Conservation (phyloP, 176 grass and related monocot species). For the Musa troglodytarum region DNA sequence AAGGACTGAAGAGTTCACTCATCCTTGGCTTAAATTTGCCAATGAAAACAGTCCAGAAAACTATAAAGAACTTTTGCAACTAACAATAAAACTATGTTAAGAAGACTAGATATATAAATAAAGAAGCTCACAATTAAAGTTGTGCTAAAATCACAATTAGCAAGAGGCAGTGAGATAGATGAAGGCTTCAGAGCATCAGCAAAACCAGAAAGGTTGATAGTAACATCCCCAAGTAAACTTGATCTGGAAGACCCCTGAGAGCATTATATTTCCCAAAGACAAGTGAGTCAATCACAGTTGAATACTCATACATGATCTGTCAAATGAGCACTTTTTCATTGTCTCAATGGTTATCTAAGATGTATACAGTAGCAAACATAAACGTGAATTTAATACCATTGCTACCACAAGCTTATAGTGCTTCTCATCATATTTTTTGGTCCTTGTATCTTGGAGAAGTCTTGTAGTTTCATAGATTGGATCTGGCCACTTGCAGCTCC, state of each 20-base stretch:
- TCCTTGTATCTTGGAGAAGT: constrained; percentile 80
- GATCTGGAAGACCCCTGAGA: constrained; percentile 84
- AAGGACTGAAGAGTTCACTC: not conserved
- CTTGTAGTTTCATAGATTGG: constrained; percentile 98
- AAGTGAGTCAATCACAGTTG: constrained; percentile 24
- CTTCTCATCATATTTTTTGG: constrained; percentile 93
- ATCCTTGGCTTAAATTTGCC: not conserved
- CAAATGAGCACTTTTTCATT: too few species aligned
- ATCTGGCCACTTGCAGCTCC: constrained; percentile 91
- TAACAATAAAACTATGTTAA: not conserved
- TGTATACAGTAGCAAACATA: too few species aligned
- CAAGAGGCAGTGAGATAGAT: constrained; percentile 77
- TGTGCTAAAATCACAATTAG: constrained; percentile 71
- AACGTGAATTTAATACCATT: constrained; percentile 43
- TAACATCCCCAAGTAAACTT: constrained; percentile 84
- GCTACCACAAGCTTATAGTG: constrained; percentile 92
- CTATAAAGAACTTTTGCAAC: not conserved
- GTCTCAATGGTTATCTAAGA: too few species aligned
- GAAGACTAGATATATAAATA: not conserved
- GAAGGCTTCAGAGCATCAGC: constrained; percentile 84
- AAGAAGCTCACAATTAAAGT: constrained; percentile 66
- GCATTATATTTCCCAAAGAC: constrained; percentile 18
- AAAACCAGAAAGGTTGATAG: constrained; percentile 92
- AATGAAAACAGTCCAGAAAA: not conserved
- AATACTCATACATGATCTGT: not conserved